A percentile compares a stretch with the other conserved stretches of the same genome.
phyloP scores from a whole-genome alignment of 1,284 basidiomycete genomes.

The Fereydounia khargensis region DNA sequence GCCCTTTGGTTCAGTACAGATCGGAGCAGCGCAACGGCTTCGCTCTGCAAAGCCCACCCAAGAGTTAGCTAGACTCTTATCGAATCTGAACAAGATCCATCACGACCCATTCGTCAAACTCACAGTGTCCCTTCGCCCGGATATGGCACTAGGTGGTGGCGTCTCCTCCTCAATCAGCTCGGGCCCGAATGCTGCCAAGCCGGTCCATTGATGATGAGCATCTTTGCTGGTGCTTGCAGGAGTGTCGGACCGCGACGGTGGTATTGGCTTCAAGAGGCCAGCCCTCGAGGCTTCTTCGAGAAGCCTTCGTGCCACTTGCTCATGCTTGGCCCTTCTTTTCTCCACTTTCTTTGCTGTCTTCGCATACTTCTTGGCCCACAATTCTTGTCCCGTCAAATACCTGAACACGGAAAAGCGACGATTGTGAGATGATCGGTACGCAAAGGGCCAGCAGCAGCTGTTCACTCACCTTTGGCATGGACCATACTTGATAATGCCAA shows the following conservation, averaged over 20 bases:
- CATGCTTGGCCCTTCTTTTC: slow-evolving; percentile 22
- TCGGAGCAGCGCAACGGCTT: slow-evolving; percentile 4
- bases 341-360: slow-evolving; percentile 25
- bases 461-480: slow-evolving; percentile 27
- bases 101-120: background rate
- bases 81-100: background rate
- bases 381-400: slow-evolving; percentile 30
- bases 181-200: slow-evolving; percentile 24
- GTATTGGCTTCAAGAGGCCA: background rate
- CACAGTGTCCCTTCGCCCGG: slow-evolving; percentile 40
- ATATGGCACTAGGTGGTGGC: slow-evolving; percentile 43
- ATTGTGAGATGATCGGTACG: background rate
- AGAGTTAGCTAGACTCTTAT: background rate
- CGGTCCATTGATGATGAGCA: too few species aligned
- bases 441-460: background rate
- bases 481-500: slow-evolving; percentile 62
- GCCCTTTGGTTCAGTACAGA: background rate
- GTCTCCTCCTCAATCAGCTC: slow-evolving; percentile 41
- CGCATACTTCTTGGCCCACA: slow-evolving; percentile 32
- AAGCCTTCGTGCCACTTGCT: slow-evolving; percentile 12
- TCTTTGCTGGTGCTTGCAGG: too few species aligned
- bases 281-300: slow-evolving; percentile 17
- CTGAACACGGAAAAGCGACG: background rate
- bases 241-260: too few species aligned
- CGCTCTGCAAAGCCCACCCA: too few species aligned